Evolutionary conservation across 2,329 filamentous ascomycete genomes (phyloP).

Genomic region (Sporothrix protearum): DNA sequence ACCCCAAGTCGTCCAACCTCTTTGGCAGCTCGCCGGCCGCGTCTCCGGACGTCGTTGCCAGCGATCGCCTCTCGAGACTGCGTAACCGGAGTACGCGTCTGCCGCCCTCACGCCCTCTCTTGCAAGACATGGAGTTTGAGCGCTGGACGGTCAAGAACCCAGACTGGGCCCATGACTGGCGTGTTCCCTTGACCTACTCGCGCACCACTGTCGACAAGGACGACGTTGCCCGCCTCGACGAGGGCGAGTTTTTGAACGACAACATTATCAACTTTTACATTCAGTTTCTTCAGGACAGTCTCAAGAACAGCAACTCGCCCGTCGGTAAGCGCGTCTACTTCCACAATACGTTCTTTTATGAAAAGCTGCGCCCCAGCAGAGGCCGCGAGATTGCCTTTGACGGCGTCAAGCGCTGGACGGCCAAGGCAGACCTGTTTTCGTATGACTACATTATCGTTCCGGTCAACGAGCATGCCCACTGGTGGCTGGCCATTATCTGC

Average conservation of each 20-base stretch:
- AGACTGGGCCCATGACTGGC: constrained; percentile 53
- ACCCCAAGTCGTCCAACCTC: background rate
- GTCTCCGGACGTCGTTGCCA: background rate
- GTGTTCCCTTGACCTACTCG: constrained; percentile 60
- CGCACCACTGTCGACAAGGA: constrained; percentile 63
- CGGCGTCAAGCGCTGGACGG: constrained; percentile 82
- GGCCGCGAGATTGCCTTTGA: constrained; percentile 71
- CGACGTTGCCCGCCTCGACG: constrained; percentile 75
- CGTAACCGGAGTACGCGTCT: background rate
- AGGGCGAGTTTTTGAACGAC: constrained; percentile 87
- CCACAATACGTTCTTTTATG: constrained; percentile 91
- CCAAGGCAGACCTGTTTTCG: constrained; percentile 75
- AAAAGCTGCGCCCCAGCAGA: constrained; percentile 62
- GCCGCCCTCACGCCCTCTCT: background rate
- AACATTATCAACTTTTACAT: constrained; percentile 88
- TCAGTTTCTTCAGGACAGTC: constrained; percentile 62
- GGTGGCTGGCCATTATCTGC: constrained; percentile 95
- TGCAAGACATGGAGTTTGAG: constrained; percentile 27
- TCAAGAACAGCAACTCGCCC: constrained; percentile 54
- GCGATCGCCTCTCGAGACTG: constrained; percentile 13
- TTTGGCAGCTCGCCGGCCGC: background rate
- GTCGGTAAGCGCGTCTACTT: constrained; percentile 69
- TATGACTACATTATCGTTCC: constrained; percentile 90
- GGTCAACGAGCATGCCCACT: constrained; percentile 82
- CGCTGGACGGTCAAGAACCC: constrained; percentile 52